Conservation (phyloP, 257 asterid species). For the Echites panduratus region DNA sequence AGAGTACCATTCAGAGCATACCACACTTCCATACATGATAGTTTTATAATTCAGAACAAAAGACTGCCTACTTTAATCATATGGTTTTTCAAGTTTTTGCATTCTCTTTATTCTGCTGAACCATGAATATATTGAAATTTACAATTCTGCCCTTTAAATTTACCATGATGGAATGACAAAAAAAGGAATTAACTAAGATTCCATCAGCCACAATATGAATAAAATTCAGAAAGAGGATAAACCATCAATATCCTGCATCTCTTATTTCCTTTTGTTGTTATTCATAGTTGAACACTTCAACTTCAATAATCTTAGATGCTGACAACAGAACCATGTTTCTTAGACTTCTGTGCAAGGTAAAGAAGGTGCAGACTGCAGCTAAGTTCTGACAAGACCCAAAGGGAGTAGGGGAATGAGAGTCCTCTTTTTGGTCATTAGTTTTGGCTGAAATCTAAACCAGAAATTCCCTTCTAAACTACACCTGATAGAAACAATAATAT, state of each 20-base stretch:
- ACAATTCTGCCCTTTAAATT: not conserved
- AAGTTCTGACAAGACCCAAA: not conserved
- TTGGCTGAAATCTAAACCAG: not conserved
- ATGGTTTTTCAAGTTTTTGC: not conserved
- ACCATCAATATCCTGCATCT: not conserved
- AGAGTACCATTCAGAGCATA: not conserved
- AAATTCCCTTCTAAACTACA: conserved; percentile 2
- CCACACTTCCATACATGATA: not conserved
- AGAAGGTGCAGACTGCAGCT: too few species aligned
- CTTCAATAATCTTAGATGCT: not conserved
- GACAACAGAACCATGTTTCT: not conserved
- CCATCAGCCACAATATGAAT: not conserved
- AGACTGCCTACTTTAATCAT: not conserved
- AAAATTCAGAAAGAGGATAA: conserved; percentile 1
- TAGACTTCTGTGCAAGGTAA: not conserved
- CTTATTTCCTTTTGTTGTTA: not conserved
- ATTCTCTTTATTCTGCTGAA: not conserved
- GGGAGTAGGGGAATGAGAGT: not conserved
- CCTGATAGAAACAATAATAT: not conserved
- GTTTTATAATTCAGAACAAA: not conserved
- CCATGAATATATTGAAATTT: not conserved
- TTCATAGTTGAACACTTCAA: not conserved
- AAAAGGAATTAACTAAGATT: not conserved
- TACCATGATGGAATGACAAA: too few species aligned
- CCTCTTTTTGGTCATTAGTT: not conserved